Evolutionary conservation across 2,329 filamentous ascomycete species (phyloP).

Genomic region (Aspergillus cejpii): DNA sequence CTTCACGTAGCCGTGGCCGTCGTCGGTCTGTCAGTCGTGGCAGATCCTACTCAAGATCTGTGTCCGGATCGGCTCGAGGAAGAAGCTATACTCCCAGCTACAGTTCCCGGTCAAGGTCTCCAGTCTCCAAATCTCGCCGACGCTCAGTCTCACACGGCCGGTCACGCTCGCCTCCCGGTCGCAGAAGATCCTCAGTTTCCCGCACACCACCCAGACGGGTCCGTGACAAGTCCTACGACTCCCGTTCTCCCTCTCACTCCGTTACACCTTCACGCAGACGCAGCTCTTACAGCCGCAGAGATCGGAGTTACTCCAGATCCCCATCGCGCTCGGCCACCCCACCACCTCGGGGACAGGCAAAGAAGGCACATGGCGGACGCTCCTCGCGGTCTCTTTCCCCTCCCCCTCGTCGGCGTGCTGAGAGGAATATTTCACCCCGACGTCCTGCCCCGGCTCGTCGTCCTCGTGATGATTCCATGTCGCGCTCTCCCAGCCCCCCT

Average conservation of each 20-base stretch:
- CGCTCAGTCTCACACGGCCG: slow-evolving; percentile 32
- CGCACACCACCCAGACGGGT: slow-evolving; percentile 25
- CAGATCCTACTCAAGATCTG: slow-evolving; percentile 29
- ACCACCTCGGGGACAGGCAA: slow-evolving; percentile 18
- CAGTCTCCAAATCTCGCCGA: slow-evolving; percentile 24
- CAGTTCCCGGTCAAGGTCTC: slow-evolving; percentile 35
- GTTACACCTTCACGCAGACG: slow-evolving; percentile 27
- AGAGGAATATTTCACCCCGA: slow-evolving; percentile 20
- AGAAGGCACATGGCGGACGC: slow-evolving; percentile 15
- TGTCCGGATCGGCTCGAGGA: slow-evolving; percentile 27
- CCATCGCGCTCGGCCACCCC: slow-evolving; percentile 27
- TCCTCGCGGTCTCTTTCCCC: slow-evolving; percentile 27
- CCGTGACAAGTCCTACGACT: slow-evolving; percentile 24
- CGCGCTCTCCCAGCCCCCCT: slow-evolving; percentile 22
- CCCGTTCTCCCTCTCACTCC: slow-evolving; percentile 28
- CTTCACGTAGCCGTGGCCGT: slow-evolving; percentile 26
- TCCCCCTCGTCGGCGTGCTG: slow-evolving; percentile 24
- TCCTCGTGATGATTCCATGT: slow-evolving; percentile 20
- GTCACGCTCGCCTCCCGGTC: slow-evolving; percentile 23
- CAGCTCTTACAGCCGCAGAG: slow-evolving; percentile 16
- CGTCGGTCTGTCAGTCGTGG: slow-evolving; percentile 21
- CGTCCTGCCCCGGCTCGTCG: slow-evolving; percentile 17
- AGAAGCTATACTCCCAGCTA: slow-evolving; percentile 24
- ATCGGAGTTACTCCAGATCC: slow-evolving; percentile 30
- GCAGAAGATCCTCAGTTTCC: slow-evolving; percentile 20